These are phyloP conservation scores for Sphagnum magellanicum DNA, from an alignment of 228 moss, liverwort and hornwort genomes.

Conservation along the genomic window DNA sequence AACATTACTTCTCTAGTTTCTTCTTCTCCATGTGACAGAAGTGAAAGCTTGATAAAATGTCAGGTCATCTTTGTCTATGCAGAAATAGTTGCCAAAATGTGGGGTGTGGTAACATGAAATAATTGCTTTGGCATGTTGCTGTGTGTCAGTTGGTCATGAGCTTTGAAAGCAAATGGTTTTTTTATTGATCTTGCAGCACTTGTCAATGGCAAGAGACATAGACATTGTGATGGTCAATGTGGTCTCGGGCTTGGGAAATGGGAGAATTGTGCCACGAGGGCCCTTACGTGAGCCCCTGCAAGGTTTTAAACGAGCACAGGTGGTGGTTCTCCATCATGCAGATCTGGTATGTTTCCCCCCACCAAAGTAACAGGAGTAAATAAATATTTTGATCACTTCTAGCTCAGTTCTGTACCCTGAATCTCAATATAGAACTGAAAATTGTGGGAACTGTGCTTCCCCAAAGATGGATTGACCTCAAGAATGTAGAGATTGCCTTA, in stretches of 20 bases:
- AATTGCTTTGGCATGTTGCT: background rate
- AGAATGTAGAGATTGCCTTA: too few species aligned
- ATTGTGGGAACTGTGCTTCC: too few species aligned
- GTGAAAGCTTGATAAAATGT: too few species aligned
- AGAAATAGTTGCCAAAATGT: too few species aligned
- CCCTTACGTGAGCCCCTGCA: constrained; percentile 77
- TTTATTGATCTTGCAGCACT: constrained; percentile 39
- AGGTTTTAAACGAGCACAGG: constrained; percentile 67
- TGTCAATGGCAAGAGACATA: constrained; percentile 67
- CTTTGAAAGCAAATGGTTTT: background rate
- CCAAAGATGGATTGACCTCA: too few species aligned
- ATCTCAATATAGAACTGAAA: too few species aligned
- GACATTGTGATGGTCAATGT: constrained; percentile 97
- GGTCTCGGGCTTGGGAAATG: constrained; percentile 78
- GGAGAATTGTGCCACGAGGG: constrained; percentile 65
- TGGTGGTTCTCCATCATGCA: constrained; percentile 83
- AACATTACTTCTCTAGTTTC: too few species aligned
- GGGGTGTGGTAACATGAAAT: background rate
- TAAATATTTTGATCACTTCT: too few species aligned
- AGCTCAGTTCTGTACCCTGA: too few species aligned
- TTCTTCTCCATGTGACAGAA: too few species aligned
- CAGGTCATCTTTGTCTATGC: too few species aligned
- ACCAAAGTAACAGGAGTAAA: too few species aligned
- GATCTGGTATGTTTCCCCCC: constrained; percentile 45
- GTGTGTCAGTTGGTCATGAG: background rate